A percentile compares a stretch with the other conserved stretches of the same genome.
Evolutionary conservation across 805 yeast species (phyloP).

Genomic region (Kockiozyma suomiensis): DNA sequence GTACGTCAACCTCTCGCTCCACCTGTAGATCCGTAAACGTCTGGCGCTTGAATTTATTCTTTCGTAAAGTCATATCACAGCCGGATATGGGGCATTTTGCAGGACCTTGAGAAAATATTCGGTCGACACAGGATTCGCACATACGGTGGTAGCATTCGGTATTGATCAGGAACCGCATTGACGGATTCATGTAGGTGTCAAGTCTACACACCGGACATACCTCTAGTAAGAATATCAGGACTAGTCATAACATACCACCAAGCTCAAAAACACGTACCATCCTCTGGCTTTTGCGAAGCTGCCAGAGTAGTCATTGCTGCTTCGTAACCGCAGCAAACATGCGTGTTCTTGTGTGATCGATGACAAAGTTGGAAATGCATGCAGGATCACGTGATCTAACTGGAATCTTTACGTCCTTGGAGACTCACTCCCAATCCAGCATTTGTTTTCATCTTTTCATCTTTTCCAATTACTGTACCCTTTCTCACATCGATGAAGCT

Average conservation of each 20-base stretch:
- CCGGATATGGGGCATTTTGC: slow-evolving; percentile 94
- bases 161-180: slow-evolving; percentile 86
- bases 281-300: slow-evolving; percentile 9
- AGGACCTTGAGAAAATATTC: slow-evolving; percentile 92
- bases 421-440: no score
- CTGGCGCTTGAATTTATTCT: slow-evolving; percentile 88
- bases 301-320: slow-evolving; percentile 2
- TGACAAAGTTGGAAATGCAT: neutral
- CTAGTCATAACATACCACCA: neutral
- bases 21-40: slow-evolving; percentile 87
- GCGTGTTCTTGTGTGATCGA: neutral
- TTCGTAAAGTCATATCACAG: slow-evolving; percentile 83
- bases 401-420: no score
- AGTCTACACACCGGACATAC: slow-evolving; percentile 98
- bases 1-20: slow-evolving; percentile 88
- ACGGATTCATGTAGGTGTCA: slow-evolving; percentile 89
- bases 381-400: no score
- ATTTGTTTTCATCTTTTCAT: neutral
- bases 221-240: slow-evolving; percentile 46
- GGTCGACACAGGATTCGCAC: slow-evolving; percentile 93
- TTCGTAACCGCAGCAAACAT: neutral
- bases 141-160: slow-evolving; percentile 98
- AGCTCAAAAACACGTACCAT: slow-evolving; percentile 6
- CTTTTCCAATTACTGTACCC: neutral
- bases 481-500: neutral